Conservation (phyloP, 2,329 filamentous ascomycete genomes). For the Lomentospora prolificans region DNA sequence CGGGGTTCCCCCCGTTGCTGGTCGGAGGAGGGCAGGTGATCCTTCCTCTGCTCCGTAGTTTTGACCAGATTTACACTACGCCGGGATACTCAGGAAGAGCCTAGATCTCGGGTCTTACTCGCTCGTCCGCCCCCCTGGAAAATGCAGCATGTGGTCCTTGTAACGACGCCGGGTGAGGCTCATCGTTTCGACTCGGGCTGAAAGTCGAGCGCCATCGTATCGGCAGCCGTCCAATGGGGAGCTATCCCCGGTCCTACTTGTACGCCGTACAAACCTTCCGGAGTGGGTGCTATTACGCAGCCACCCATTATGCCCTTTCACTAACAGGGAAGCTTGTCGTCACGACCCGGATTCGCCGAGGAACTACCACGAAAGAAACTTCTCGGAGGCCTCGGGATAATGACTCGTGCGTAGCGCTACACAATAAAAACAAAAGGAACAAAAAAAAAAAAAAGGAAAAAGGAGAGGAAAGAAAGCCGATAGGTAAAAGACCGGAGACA, state of each 20-base stretch:
- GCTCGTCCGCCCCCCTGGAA: background rate
- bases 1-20: no score
- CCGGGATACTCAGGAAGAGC: no score
- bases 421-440: background rate
- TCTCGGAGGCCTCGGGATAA: background rate
- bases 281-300: background rate
- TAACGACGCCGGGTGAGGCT: background rate
- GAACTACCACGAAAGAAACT: background rate
- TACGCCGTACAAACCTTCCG: background rate
- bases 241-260: background rate
- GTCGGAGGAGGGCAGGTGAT: no score
- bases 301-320: background rate
- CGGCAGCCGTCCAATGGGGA: background rate
- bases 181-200: background rate
- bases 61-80: no score
- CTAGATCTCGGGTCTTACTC: no score
- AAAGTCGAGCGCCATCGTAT: slow-evolving; percentile 5
- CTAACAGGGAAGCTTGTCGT: background rate
- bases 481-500: no score
- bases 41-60: no score
- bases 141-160: background rate
- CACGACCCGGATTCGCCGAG: background rate
- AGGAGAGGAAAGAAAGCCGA: no score
- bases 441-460: background rate
- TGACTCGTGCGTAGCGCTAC: background rate